phyloP scores from a whole-genome alignment of 2,329 filamentous ascomycete genomes.

The Colletotrichum sp. region DNA sequence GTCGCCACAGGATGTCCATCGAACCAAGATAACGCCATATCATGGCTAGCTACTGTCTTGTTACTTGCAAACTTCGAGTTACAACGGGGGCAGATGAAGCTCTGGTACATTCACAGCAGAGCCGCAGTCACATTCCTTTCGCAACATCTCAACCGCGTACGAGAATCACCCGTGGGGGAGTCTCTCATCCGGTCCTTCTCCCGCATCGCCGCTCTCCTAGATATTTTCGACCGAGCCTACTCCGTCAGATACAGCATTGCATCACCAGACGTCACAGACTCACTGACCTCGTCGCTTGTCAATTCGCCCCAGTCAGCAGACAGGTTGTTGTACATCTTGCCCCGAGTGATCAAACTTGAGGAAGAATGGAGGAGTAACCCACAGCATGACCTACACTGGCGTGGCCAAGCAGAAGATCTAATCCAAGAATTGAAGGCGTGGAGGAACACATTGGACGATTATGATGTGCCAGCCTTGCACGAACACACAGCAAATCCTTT shows the following conservation, averaged over 20 bases:
- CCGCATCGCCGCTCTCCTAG: background rate
- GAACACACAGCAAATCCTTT: background rate
- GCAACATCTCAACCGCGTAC: background rate
- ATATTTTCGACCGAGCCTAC: conserved; percentile 3
- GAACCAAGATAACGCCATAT: background rate
- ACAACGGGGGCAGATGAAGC: conserved; percentile 5
- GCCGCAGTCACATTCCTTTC: conserved; percentile 3
- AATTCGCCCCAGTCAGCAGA: background rate
- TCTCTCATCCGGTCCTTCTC: conserved; percentile 2
- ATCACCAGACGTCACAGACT: background rate
- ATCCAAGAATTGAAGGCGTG: background rate
- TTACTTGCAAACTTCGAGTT: background rate
- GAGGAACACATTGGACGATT: background rate
- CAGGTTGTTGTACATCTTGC: background rate
- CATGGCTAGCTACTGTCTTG: background rate
- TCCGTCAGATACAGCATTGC: background rate
- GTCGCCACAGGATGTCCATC: background rate
- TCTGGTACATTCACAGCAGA: conserved; percentile 8
- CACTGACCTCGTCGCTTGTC: background rate
- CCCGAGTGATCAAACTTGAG: background rate
- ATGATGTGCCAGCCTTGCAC: background rate
- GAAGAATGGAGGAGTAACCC: conserved; percentile 12
- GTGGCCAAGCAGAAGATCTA: background rate
- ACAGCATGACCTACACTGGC: background rate
- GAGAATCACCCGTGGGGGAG: background rate